Evolutionary conservation across 108 stramenopile species (phyloP).

Genomic region (Pseudonitzschia multistriata): DNA sequence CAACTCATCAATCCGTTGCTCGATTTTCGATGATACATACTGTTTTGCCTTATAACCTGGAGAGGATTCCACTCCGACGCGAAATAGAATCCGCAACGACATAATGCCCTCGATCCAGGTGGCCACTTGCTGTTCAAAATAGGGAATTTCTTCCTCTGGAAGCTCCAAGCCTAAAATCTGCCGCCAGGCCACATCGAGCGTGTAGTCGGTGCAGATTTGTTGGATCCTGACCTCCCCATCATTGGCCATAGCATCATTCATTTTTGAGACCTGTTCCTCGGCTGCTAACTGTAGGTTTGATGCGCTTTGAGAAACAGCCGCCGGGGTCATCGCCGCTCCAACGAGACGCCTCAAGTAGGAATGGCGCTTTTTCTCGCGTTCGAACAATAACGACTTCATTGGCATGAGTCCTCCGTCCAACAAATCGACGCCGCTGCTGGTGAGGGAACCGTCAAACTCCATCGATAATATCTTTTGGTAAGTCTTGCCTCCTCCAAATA

Average conservation of each 20-base stretch:
- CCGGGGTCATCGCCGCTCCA: neutral
- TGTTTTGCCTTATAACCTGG: conserved; percentile 23
- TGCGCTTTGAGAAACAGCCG: neutral
- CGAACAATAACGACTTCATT: conserved; percentile 12
- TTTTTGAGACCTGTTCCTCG: conserved; percentile 5
- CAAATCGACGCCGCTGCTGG: neutral
- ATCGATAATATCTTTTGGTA: conserved; percentile 38
- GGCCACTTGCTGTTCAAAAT: conserved; percentile 20
- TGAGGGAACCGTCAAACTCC: conserved; percentile 32
- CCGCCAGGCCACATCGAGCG: conserved; percentile 16
- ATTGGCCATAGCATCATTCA: conserved; percentile 23
- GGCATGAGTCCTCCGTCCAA: neutral
- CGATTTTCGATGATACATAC: conserved; percentile 40
- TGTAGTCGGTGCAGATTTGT: conserved; percentile 15
- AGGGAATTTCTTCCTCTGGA: neutral
- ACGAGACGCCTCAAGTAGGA: conserved; percentile 2
- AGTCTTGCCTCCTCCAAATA: conserved; percentile 40
- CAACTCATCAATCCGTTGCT: conserved; percentile 39
- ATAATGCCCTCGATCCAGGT: conserved; percentile 32
- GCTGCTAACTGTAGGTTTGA: neutral
- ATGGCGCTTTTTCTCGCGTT: neutral
- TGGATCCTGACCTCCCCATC: neutral
- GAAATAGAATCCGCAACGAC: neutral
- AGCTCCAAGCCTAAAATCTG: conserved; percentile 12
- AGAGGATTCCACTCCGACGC: neutral